phyloP scores from a whole-genome alignment of 306 rosid species.

The Citrullus mucosospermus region DNA sequence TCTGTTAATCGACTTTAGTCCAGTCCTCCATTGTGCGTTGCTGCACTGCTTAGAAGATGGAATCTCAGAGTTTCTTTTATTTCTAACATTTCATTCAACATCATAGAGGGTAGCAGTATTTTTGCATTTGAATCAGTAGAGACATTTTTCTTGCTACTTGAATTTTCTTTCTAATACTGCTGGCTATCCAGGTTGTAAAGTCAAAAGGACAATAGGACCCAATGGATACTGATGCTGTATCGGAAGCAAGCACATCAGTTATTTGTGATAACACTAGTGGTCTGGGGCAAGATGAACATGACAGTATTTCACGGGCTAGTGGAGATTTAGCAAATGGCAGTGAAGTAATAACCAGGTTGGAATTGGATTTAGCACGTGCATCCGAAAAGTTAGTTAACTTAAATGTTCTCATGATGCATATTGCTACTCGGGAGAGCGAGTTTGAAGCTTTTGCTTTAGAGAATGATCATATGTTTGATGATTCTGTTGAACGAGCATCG shows the following conservation, averaged over 20 bases:
- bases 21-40: background rate
- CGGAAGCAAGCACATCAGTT: constrained; percentile 19
- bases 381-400: constrained; percentile 70
- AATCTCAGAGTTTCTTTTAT: background rate
- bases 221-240: constrained; percentile 35
- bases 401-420: constrained; percentile 50
- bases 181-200: constrained; percentile 17
- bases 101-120: background rate
- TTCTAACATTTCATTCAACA: background rate
- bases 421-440: constrained; percentile 52
- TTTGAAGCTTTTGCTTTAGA: constrained; percentile 37
- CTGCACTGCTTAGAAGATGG: background rate
- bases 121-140: background rate
- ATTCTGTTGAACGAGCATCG: constrained; percentile 33
- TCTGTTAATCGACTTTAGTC: background rate
- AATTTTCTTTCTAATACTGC: background rate
- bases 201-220: background rate
- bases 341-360: constrained; percentile 27
- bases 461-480: constrained; percentile 24
- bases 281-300: constrained; percentile 13
- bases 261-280: constrained; percentile 8
- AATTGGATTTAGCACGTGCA: constrained; percentile 40
- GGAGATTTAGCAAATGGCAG: constrained; percentile 23
- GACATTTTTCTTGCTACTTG: background rate
- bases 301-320: constrained; percentile 11